These are phyloP conservation scores for Vigna reflexopilosa DNA, from an alignment of 306 rosid species.

Conservation along the genomic window DNA sequence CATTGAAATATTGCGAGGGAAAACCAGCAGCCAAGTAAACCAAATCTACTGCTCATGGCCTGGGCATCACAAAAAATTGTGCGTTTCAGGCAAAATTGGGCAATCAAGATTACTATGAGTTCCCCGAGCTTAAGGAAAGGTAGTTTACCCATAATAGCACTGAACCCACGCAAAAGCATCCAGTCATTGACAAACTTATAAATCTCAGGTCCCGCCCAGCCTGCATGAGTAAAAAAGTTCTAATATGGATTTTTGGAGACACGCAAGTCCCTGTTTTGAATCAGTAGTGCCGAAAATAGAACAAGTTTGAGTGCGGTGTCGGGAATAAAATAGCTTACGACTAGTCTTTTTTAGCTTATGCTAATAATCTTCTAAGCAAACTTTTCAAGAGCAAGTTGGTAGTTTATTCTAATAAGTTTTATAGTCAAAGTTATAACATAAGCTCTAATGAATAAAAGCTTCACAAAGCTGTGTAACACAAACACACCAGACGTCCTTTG, in stretches of 20 bases:
- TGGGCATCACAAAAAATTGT: slow-evolving; percentile 48
- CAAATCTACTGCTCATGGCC: slow-evolving; percentile 69
- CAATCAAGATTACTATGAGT: slow-evolving; percentile 19
- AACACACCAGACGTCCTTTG: not conserved
- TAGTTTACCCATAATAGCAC: slow-evolving; percentile 60
- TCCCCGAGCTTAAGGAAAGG: slow-evolving; percentile 36
- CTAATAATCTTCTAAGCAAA: not conserved
- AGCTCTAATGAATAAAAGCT: not conserved
- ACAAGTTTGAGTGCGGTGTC: not conserved
- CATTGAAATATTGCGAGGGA: slow-evolving; percentile 82
- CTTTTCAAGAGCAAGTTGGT: not conserved
- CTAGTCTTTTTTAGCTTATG: not conserved
- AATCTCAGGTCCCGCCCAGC: slow-evolving; percentile 91
- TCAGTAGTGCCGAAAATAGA: not conserved
- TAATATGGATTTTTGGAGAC: slow-evolving; percentile 5
- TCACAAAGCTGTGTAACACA: not conserved
- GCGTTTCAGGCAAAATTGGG: slow-evolving; percentile 34
- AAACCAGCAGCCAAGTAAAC: slow-evolving; percentile 80
- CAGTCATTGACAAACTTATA: slow-evolving; percentile 79
- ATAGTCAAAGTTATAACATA: not conserved
- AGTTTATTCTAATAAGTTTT: not conserved
- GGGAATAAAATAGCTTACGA: not conserved
- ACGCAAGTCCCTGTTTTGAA: not conserved
- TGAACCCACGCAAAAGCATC: slow-evolving; percentile 73
- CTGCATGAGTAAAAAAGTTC: slow-evolving; percentile 51